Conservation (phyloP, 371 early-diverging fungal genomes). For the Rhizopus stolonifer region DNA sequence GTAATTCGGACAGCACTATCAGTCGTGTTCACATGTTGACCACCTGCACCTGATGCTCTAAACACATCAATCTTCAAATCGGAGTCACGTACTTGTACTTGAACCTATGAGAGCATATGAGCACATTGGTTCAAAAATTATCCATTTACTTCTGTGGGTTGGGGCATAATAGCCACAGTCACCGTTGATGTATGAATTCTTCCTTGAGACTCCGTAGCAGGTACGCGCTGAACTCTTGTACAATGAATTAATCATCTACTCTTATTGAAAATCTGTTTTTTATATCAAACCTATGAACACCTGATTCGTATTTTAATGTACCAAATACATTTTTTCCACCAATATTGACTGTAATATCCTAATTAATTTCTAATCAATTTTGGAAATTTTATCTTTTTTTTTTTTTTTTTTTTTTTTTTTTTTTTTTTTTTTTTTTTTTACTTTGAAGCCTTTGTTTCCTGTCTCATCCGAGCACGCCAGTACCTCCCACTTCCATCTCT, state of each 20-base stretch:
- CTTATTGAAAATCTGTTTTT: not conserved
- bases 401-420: too few relatives aligned
- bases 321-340: conserved; percentile 75
- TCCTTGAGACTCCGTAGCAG: conserved; percentile 81
- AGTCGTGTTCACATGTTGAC: conserved; percentile 95
- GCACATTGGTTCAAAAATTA: not conserved
- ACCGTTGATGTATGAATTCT: conserved; percentile 86
- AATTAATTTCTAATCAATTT: not conserved
- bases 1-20: conserved; percentile 94
- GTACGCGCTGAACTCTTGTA: conserved; percentile 76
- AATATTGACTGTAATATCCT: conserved; percentile 66
- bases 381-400: too few relatives aligned
- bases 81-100: conserved; percentile 65
- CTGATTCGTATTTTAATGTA: conserved; percentile 76
- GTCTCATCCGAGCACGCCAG: conserved; percentile 55
- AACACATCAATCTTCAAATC: conserved; percentile 80
- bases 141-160: conserved; percentile 60
- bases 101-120: conserved; percentile 35
- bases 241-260: not conserved
- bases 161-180: conserved; percentile 82
- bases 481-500: conserved; percentile 71
- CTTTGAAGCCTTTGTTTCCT: conserved; percentile 60
- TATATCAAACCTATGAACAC: conserved; percentile 64
- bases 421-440: conserved; percentile 23
- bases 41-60: conserved; percentile 82